Conservation (phyloP, 2,329 filamentous ascomycete genomes). For the Aspergillus niger region DNA sequence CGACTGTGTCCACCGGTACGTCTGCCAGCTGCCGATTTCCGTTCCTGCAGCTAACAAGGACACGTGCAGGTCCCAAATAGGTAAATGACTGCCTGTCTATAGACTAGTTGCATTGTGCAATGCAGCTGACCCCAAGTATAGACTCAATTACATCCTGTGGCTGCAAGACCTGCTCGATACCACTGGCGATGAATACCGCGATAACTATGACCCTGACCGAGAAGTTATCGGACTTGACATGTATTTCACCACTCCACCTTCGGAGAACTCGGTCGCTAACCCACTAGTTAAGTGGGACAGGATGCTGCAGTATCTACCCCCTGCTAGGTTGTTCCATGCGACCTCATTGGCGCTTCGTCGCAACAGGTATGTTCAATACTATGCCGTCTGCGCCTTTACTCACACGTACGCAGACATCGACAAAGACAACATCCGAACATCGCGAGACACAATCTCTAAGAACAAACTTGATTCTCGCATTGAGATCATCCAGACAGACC, state of each 20-base stretch:
- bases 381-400: neutral
- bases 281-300: constrained; percentile 64
- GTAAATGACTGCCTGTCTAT: constrained; percentile 27
- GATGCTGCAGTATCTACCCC: constrained; percentile 88
- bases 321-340: constrained; percentile 73
- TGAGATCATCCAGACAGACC: constrained; percentile 59
- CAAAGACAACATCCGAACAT: constrained; percentile 65
- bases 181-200: constrained; percentile 52
- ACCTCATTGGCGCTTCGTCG: constrained; percentile 70
- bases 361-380: constrained; percentile 53
- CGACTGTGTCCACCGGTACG: constrained; percentile 82
- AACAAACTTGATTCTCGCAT: constrained; percentile 70
- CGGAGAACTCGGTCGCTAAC: constrained; percentile 16
- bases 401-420: constrained; percentile 68
- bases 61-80: constrained; percentile 47
- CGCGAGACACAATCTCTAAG: constrained; percentile 64
- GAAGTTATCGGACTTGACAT: constrained; percentile 74
- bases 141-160: constrained; percentile 91
- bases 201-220: constrained; percentile 57
- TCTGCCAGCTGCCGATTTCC: neutral
- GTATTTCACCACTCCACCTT: constrained; percentile 34
- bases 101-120: too few species aligned
- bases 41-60: constrained; percentile 8
- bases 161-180: constrained; percentile 78
- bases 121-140: constrained; percentile 35